These are phyloP conservation scores for Xylaria sp. DNA, from an alignment of 2,329 filamentous ascomycete species.

Conservation along the genomic window DNA sequence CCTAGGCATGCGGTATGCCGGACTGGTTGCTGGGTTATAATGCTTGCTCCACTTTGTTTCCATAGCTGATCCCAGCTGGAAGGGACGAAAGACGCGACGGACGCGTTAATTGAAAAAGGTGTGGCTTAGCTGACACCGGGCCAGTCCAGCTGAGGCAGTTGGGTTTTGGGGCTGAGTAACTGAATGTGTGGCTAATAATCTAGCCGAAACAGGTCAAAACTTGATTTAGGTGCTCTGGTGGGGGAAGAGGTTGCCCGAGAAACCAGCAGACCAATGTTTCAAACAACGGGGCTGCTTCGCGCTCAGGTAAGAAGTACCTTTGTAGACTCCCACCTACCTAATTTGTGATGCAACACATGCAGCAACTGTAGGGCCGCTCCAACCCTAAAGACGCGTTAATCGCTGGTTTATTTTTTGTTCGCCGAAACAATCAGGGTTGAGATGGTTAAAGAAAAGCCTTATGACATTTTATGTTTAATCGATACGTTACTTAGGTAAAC, in stretches of 20 bases:
- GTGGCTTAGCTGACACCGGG: conserved; percentile 26
- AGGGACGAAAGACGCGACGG: conserved; percentile 30
- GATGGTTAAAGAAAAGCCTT: background rate
- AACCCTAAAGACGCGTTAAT: background rate
- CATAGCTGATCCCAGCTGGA: background rate
- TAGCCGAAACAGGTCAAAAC: background rate
- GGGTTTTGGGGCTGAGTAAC: conserved; percentile 4
- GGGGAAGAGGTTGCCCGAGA: conserved; percentile 33
- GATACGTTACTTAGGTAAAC: background rate
- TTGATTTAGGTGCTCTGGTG: background rate
- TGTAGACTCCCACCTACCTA: conserved; percentile 1
- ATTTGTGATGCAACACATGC: background rate
- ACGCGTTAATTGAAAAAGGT: conserved; percentile 46
- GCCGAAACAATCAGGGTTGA: background rate
- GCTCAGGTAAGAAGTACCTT: background rate
- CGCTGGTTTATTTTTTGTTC: background rate
- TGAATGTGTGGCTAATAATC: background rate
- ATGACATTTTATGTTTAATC: background rate
- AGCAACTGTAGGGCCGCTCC: background rate
- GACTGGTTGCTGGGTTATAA: conserved; percentile 28
- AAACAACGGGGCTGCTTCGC: conserved; percentile 6
- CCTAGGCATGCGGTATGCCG: background rate
- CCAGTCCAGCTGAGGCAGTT: too few species aligned
- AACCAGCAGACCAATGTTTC: conserved; percentile 30
- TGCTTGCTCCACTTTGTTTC: conserved; percentile 21